Evolutionary conservation across 163 green algal genomes (phyloP).

Genomic region (Coccomyxa subellipsoidea): DNA sequence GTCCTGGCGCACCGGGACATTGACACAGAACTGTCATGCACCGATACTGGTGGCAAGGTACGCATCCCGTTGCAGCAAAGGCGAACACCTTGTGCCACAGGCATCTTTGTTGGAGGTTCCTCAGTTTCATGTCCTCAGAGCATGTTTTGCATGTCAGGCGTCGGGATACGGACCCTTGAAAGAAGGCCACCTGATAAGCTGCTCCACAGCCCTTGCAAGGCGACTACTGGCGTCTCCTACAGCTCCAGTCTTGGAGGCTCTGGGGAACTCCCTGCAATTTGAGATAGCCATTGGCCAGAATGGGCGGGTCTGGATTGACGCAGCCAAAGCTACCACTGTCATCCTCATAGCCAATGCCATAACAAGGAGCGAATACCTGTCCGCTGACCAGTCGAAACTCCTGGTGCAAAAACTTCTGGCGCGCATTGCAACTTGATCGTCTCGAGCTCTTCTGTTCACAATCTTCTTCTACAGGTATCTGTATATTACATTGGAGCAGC

Average conservation of each 20-base stretch:
- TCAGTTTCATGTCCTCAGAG: background rate
- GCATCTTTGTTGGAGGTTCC: background rate
- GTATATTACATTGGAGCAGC: no score
- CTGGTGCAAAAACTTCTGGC: background rate
- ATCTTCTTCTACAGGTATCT: no score
- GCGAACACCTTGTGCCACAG: background rate
- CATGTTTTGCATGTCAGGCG: constrained; percentile 23
- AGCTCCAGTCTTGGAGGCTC: constrained; percentile 50
- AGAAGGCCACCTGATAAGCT: constrained; percentile 49
- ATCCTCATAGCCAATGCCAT: constrained; percentile 57
- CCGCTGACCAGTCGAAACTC: background rate
- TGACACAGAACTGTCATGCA: constrained; percentile 37
- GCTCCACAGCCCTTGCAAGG: constrained; percentile 45
- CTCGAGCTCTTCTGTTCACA: no score
- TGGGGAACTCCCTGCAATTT: constrained; percentile 65
- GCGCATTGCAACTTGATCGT: background rate
- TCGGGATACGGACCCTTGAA: constrained; percentile 71
- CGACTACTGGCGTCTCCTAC: constrained; percentile 57
- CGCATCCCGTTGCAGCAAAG: background rate
- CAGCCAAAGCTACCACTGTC: constrained; percentile 17
- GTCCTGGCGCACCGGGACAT: constrained; percentile 43
- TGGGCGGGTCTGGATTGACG: constrained; percentile 74
- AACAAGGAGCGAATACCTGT: background rate
- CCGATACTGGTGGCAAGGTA: constrained; percentile 35
- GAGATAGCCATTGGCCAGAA: constrained; percentile 86